A percentile compares a stretch with the other conserved stretches of the same genome.
phyloP scores from a whole-genome alignment of 108 stramenopile species.

The Skeletonema tropicum region DNA sequence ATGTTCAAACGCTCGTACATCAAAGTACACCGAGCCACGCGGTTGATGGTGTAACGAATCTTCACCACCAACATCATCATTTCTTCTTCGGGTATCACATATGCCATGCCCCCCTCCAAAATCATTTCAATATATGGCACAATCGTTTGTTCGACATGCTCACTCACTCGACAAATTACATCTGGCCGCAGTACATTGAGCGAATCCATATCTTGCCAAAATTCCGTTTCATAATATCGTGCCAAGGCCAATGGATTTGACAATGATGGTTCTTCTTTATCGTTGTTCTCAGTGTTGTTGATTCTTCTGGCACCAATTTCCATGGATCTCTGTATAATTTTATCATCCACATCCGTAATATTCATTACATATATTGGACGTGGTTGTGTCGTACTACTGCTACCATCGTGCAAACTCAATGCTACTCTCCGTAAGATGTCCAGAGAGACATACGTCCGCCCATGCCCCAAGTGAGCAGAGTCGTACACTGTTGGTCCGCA shows the following conservation, averaged over 20 bases:
- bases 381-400: conserved; percentile 9
- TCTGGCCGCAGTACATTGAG: conserved; percentile 76
- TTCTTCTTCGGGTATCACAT: conserved; percentile 64
- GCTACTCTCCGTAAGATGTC: conserved; percentile 94
- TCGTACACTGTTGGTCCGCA: conserved; percentile 99
- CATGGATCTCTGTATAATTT: conserved; percentile 80
- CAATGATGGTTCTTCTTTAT: conserved; percentile 44
- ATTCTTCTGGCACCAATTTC: background rate
- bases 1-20: conserved; percentile 80
- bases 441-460: conserved; percentile 92
- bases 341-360: conserved; percentile 99
- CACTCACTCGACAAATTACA: conserved; percentile 93
- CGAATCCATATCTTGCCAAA: conserved; percentile 78
- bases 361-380: conserved; percentile 86
- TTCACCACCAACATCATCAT: conserved; percentile 8
- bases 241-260: conserved; percentile 70
- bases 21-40: conserved; percentile 92
- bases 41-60: background rate
- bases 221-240: conserved; percentile 67
- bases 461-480: conserved; percentile 95
- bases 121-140: conserved; percentile 86
- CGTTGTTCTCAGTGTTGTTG: conserved; percentile 52
- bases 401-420: conserved; percentile 49
- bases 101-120: conserved; percentile 84
- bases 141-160: conserved; percentile 86